Evolutionary conservation across 441 rosid species (phyloP).

Genomic region (Isatis lusitanica): DNA sequence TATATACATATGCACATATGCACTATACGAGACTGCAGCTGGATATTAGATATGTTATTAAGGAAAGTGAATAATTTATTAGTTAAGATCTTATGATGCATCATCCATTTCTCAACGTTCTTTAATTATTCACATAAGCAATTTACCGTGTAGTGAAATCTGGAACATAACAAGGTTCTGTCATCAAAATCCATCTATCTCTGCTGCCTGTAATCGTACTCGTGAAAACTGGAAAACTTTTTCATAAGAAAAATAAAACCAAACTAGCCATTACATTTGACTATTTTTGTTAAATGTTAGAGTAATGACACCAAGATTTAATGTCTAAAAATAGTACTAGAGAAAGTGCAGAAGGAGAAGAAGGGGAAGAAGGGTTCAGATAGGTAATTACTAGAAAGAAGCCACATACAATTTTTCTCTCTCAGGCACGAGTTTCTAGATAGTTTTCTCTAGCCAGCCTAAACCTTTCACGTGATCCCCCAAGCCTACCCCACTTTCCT

Average conservation of each 20-base stretch:
- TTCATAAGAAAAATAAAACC: neutral
- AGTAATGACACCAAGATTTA: constrained; percentile 1
- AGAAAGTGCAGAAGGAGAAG: constrained; percentile 13
- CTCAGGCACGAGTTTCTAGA: too few species aligned
- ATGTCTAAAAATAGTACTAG: neutral
- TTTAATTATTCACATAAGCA: neutral
- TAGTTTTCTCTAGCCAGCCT: too few species aligned
- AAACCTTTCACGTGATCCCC: too few species aligned
- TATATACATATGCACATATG: neutral
- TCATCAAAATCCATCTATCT: neutral
- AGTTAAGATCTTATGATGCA: neutral
- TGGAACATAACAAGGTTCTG: neutral
- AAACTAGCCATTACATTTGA: neutral
- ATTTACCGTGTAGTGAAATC: neutral
- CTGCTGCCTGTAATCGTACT: too few species aligned
- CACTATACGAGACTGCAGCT: neutral
- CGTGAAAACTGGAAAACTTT: too few species aligned
- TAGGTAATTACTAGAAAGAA: too few species aligned
- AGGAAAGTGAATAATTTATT: neutral
- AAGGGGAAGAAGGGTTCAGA: too few species aligned
- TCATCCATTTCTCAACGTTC: neutral
- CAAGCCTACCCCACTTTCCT: too few species aligned
- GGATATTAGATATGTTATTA: neutral
- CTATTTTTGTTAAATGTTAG: neutral
- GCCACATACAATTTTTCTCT: too few species aligned